Evolutionary conservation across 1,284 basidiomycete genomes (phyloP), one percentile per base, ranked within the genome.

Genomic region (Mycena sp.): DNA sequence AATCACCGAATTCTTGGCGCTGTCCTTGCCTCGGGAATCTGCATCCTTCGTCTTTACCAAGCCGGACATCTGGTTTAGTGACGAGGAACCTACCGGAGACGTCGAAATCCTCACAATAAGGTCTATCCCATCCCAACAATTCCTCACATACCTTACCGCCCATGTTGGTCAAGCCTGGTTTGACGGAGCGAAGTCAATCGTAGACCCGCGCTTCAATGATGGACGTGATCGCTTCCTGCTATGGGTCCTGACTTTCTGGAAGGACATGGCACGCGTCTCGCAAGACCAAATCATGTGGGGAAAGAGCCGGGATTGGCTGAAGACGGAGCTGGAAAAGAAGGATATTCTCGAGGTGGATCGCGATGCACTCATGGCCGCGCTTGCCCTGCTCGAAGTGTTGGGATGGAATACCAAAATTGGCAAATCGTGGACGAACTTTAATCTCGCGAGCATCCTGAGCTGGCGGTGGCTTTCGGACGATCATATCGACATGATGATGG

Each of bases 401-500:
- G 57, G 57, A 32, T 51, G 57, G 40, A 17, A 58, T 35, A 50
- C 57, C 4, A 50, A 43, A 37, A 41, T 58, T 37, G 4, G 10
- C 6, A 23, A 17, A 2, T 2, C 6, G 1, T 58, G 57, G 57
- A 58, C 57, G 12, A 41, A 12, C 21, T 51, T 51, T 0, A 14
- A 35, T 35, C 23, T 58, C 14, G 26, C 57, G 16, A 25, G 25
- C 4, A 26, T 58, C 1, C 48, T 58, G 19, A 23, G 48, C 16
- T 17, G 16, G 3, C 26, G 38, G 5, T 58, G 57, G 57, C 40
- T 58, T 5, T 7, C 14, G 7, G 40, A 41, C 5, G 23, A 50
- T 19, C 29, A 35, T 17, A 51, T 58, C 40, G 57, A 58, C 25
- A 51, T 58, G 19, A 58, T 58, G 46, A 58, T 58, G 57, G 48